A percentile compares a stretch with the other conserved stretches of the same genome.
Conservation (phyloP, 2,329 filamentous ascomycete species). For the Lojkania enalia region DNA sequence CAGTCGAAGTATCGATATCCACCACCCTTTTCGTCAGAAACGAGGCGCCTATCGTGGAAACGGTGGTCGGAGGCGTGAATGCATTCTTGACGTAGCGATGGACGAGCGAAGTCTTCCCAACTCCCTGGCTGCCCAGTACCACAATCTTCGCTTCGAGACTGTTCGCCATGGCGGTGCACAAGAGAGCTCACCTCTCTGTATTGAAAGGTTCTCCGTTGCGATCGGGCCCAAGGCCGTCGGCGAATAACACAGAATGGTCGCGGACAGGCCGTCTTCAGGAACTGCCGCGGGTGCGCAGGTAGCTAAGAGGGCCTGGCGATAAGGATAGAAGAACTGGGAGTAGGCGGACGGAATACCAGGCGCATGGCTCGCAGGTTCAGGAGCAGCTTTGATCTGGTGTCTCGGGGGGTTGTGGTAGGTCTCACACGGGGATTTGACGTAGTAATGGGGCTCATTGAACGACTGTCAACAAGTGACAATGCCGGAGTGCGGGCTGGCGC, state of each 20-base stretch:
- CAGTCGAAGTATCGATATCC: slow-evolving; percentile 81
- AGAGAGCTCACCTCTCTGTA: too few relatives aligned
- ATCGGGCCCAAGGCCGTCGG: not conserved
- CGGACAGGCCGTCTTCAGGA: slow-evolving; percentile 13
- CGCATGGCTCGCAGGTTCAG: slow-evolving; percentile 32
- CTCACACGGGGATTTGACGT: slow-evolving; percentile 18
- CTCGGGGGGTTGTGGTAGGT: slow-evolving; percentile 14
- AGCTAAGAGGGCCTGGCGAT: slow-evolving; percentile 13
- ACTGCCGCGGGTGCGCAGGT: slow-evolving; percentile 9
- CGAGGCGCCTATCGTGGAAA: slow-evolving; percentile 55
- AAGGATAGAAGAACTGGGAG: slow-evolving; percentile 21
- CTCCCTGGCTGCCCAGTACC: slow-evolving; percentile 76
- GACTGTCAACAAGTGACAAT: slow-evolving; percentile 27
- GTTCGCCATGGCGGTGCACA: slow-evolving; percentile 31
- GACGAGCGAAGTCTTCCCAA: slow-evolving; percentile 78
- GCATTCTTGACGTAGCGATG: slow-evolving; percentile 75
- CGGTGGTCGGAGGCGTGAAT: slow-evolving; percentile 62
- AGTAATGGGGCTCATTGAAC: slow-evolving; percentile 13
- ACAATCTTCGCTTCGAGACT: slow-evolving; percentile 81
- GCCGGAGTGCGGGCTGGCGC: slow-evolving; percentile 24
- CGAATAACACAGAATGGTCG: slow-evolving; percentile 8
- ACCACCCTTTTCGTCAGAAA: slow-evolving; percentile 67
- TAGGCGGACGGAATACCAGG: slow-evolving; percentile 27
- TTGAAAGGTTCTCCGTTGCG: not conserved
- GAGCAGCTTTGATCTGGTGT: slow-evolving; percentile 6